phyloP scores from a whole-genome alignment of 306 rosid genomes.

The Heteromeles arbutifolia region DNA sequence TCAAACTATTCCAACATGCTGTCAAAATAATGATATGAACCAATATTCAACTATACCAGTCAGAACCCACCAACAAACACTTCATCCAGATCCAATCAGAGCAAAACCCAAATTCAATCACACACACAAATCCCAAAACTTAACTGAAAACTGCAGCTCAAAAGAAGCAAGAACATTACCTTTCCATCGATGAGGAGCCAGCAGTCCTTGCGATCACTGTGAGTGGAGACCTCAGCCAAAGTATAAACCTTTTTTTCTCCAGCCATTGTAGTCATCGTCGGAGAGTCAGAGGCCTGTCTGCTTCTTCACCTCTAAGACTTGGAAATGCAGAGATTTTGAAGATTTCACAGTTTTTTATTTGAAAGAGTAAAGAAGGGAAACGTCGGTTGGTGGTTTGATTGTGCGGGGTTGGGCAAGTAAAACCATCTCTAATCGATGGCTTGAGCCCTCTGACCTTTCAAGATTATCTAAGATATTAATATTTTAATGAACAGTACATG shows the following conservation, averaged over 20 bases:
- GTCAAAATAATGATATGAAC: background rate
- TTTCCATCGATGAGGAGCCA: constrained; percentile 77
- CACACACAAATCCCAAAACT: background rate
- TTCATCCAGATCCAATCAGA: constrained; percentile 1
- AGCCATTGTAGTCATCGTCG: constrained; percentile 35
- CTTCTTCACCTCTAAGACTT: background rate
- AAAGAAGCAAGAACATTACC: constrained; percentile 29
- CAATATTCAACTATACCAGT: background rate
- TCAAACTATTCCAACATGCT: background rate
- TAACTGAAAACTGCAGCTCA: background rate
- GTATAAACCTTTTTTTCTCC: constrained; percentile 44
- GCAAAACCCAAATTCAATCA: background rate
- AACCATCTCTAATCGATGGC: no score
- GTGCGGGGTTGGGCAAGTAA: background rate
- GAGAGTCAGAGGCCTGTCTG: background rate
- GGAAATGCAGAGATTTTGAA: background rate
- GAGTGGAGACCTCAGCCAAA: constrained; percentile 59
- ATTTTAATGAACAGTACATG: no score
- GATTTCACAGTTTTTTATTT: constrained; percentile 2
- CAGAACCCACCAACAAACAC: background rate
- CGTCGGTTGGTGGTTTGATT: constrained; percentile 21
- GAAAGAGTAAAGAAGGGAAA: constrained; percentile 4
- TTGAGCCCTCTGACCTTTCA: no score
- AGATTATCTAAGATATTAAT: no score
- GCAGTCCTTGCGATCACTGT: constrained; percentile 56